Conservation (phyloP, 768 basidiomycete species). For the Solioccasus polychromus region DNA sequence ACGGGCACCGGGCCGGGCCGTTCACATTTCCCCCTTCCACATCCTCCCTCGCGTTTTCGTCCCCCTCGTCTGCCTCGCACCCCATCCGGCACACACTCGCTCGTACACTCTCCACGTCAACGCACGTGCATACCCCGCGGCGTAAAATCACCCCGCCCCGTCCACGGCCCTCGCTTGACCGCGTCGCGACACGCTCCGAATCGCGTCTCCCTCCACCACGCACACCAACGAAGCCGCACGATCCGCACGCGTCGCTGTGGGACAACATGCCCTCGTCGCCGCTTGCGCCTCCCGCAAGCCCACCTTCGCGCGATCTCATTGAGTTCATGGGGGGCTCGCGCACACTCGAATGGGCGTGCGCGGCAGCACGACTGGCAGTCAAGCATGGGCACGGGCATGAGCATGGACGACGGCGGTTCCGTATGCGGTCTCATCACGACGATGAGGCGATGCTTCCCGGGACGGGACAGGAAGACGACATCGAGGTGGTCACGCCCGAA, state of each 20-base stretch:
- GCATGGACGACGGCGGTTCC: no score
- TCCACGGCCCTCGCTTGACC: constrained; percentile 32
- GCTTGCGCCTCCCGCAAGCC: constrained; percentile 35
- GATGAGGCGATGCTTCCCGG: no score
- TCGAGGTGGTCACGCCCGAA: constrained; percentile 64
- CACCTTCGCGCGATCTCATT: constrained; percentile 29
- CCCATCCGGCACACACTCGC: constrained; percentile 26
- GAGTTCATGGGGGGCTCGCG: constrained; percentile 28
- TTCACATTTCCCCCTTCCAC: constrained; percentile 18
- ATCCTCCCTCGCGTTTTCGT: constrained; percentile 4
- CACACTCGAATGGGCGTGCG: constrained; percentile 33
- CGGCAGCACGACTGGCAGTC: constrained; percentile 47
- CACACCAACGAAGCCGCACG: constrained; percentile 28
- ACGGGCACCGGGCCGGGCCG: constrained; percentile 12
- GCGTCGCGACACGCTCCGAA: constrained; percentile 29
- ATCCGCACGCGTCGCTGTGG: constrained; percentile 29
- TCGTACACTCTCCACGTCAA: constrained; percentile 28
- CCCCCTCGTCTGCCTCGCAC: no score
- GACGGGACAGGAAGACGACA: constrained; percentile 63
- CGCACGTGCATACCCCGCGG: constrained; percentile 18
- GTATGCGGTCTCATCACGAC: no score
- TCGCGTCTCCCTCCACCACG: constrained; percentile 29
- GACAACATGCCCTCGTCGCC: constrained; percentile 43
- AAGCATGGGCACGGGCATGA: no score
- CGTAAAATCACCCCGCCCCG: constrained; percentile 30